A percentile compares a stretch with the other conserved stretches of the same genome.
Evolutionary conservation across 192 early-diverging fungal species (phyloP).

Genomic region (Coemansia sp.): DNA sequence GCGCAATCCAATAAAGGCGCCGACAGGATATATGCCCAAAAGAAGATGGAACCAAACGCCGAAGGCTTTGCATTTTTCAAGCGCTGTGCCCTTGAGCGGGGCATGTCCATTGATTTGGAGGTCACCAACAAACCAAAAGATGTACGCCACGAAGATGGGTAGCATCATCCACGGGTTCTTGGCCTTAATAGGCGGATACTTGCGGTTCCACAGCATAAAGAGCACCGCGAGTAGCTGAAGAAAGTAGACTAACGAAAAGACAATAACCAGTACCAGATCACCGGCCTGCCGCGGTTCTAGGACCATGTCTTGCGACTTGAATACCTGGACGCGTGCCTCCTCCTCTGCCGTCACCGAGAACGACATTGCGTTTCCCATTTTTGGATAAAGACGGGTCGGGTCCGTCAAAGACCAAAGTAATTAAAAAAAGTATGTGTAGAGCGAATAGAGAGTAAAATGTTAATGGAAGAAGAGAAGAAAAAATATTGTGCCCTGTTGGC

Average conservation of each 20-base stretch:
- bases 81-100: conserved; percentile 21
- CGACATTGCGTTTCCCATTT: conserved; percentile 37
- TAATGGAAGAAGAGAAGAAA: not conserved
- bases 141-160: conserved; percentile 24
- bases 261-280: conserved; percentile 23
- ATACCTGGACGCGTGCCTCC: conserved; percentile 16
- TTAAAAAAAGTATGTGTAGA: not conserved
- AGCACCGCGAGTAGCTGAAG: conserved; percentile 27
- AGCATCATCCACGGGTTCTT: conserved; percentile 53
- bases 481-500: not conserved
- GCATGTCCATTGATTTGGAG: conserved; percentile 50
- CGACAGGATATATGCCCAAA: conserved; percentile 34
- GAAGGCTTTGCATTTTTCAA: conserved; percentile 45
- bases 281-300: conserved; percentile 36
- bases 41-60: conserved; percentile 50
- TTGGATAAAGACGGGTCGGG: not conserved
- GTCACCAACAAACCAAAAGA: conserved; percentile 57
- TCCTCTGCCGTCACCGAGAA: conserved; percentile 30
- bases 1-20: conserved; percentile 27
- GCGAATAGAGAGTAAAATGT: not conserved
- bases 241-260: conserved; percentile 18
- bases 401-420: not conserved
- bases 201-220: conserved; percentile 50
- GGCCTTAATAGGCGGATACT: conserved; percentile 58
- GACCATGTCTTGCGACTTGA: not conserved